These are phyloP conservation scores for Rubroboletus pulcherrimus DNA, from an alignment of 768 basidiomycete genomes.

Conservation along the genomic window DNA sequence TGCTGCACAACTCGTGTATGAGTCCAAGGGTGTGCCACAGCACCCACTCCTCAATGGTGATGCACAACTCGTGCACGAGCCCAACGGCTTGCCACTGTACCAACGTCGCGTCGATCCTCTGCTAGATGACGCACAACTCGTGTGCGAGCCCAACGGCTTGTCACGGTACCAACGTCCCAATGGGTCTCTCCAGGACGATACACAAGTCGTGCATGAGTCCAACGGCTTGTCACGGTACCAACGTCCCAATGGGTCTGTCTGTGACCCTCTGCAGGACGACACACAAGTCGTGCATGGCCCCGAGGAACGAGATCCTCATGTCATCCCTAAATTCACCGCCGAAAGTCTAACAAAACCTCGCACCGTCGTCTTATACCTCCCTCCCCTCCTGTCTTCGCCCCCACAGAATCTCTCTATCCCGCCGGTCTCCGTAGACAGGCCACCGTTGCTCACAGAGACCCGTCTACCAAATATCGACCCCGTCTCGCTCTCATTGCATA, in stretches of 20 bases:
- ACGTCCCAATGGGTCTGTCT: not conserved
- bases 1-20: not conserved
- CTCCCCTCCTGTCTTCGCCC: conserved; percentile 77
- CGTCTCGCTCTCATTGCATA: conserved; percentile 79
- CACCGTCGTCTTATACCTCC: conserved; percentile 70
- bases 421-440: conserved; percentile 28
- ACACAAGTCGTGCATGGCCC: not conserved
- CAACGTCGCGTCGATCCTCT: not conserved
- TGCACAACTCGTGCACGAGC: not conserved
- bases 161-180: not conserved
- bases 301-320: conserved; percentile 47
- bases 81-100: not conserved
- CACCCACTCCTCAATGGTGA: not conserved
- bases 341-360: conserved; percentile 34
- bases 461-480: conserved; percentile 84
- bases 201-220: not conserved
- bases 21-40: not conserved
- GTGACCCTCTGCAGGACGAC: not conserved
- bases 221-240: not conserved
- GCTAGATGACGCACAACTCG: not conserved
- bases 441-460: conserved; percentile 61
- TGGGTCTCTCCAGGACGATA: not conserved
- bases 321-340: conserved; percentile 48
- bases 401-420: conserved; percentile 41
- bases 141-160: not conserved